phyloP scores from a whole-genome alignment of 805 yeast species.

The Zygosaccharomyces gambellarensis region DNA sequence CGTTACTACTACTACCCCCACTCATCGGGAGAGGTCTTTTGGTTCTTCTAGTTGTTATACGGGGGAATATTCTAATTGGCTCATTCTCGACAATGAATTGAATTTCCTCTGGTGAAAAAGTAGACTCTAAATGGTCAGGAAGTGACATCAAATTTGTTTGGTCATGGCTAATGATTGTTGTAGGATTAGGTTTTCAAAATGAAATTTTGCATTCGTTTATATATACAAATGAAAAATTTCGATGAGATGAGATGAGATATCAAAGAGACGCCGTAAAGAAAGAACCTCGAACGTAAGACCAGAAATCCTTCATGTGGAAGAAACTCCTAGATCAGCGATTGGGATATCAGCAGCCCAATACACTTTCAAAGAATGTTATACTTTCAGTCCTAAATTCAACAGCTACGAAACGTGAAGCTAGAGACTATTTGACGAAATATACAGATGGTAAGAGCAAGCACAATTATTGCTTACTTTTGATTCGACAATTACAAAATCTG shows the following conservation, averaged over 20 bases:
- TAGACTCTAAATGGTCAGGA: conserved; percentile 48
- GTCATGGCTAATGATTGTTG: background rate
- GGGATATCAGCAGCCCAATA: conserved; percentile 25
- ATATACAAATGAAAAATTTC: conserved; percentile 2
- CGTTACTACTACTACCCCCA: background rate
- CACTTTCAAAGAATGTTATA: conserved; percentile 55
- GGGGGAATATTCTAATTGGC: conserved; percentile 66
- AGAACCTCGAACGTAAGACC: background rate
- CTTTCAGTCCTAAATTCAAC: conserved; percentile 81
- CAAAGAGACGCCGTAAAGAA: background rate
- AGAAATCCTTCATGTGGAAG: conserved; percentile 16
- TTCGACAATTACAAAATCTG: conserved; percentile 22
- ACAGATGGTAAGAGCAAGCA: conserved; percentile 23
- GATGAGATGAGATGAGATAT: background rate
- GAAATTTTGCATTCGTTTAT: background rate
- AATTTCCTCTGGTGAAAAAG: conserved; percentile 71
- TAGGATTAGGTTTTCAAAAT: background rate
- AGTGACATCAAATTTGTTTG: conserved; percentile 48
- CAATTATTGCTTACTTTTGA: conserved; percentile 28
- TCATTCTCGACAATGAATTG: conserved; percentile 84
- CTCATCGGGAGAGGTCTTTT: conserved; percentile 5
- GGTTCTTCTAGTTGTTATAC: conserved; percentile 37
- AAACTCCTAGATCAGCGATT: conserved; percentile 11
- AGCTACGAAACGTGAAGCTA: conserved; percentile 90
- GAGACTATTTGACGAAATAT: conserved; percentile 71